Conservation (phyloP, 306 rosid species). For the Rosa lucieae region DNA sequence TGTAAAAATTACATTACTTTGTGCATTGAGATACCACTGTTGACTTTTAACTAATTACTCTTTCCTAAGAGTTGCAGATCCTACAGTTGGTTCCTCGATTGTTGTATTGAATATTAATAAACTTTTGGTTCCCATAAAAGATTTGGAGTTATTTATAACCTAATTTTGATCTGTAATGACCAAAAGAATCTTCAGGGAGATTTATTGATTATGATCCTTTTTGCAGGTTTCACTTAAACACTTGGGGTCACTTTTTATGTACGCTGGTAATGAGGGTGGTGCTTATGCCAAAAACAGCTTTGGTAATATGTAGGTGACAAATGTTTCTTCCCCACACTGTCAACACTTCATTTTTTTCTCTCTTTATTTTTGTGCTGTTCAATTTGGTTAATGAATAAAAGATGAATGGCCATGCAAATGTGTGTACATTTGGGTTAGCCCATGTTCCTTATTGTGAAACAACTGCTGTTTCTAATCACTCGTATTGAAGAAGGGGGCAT, state of each 20-base stretch:
- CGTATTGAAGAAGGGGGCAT: slow-evolving; percentile 7
- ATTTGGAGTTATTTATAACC: not conserved
- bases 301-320: slow-evolving; percentile 79
- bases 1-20: no score
- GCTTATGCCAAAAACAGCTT: slow-evolving; percentile 98
- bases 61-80: no score
- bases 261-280: slow-evolving; percentile 93
- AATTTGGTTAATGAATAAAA: not conserved
- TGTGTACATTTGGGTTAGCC: not conserved
- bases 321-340: slow-evolving; percentile 8
- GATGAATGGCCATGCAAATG: not conserved
- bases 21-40: no score
- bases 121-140: not conserved
- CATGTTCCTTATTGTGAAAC: not conserved
- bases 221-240: slow-evolving; percentile 97
- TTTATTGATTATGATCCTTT: slow-evolving; percentile 18
- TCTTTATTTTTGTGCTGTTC: not conserved
- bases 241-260: slow-evolving; percentile 97
- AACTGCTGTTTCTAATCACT: not conserved
- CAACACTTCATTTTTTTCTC: not conserved
- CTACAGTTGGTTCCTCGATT: no score
- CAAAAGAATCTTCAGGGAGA: not conserved
- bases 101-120: no score
- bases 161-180: slow-evolving; percentile 15
- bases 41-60: no score